These are phyloP conservation scores for Penicillium antarcticum DNA, from an alignment of 495 filamentous ascomycete genomes.

Conservation along the genomic window DNA sequence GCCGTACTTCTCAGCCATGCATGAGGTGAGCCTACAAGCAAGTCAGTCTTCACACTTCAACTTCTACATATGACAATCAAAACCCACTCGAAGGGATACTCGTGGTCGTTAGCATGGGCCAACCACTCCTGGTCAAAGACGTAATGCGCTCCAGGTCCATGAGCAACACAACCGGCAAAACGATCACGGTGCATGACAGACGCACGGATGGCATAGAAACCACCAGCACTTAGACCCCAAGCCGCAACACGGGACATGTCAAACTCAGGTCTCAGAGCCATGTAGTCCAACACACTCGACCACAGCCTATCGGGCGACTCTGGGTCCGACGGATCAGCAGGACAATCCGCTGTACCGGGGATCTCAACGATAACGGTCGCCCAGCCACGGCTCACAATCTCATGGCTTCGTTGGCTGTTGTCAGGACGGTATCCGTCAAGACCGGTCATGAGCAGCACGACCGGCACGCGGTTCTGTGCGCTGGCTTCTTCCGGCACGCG, in stretches of 20 bases:
- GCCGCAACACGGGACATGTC: constrained; percentile 60
- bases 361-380: constrained; percentile 66
- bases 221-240: constrained; percentile 73
- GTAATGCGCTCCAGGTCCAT: constrained; percentile 69
- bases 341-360: constrained; percentile 76
- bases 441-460: constrained; percentile 69
- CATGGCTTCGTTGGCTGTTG: constrained; percentile 67
- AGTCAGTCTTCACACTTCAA: background rate
- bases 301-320: constrained; percentile 49
- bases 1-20: constrained; percentile 69
- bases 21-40: constrained; percentile 50
- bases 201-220: constrained; percentile 72
- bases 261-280: constrained; percentile 54
- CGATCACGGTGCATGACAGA: constrained; percentile 65
- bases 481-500: constrained; percentile 50
- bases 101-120: constrained; percentile 62
- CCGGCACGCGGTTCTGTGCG: constrained; percentile 44
- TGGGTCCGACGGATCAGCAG: constrained; percentile 56
- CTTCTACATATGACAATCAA: background rate
- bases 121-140: constrained; percentile 68
- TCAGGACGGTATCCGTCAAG: constrained; percentile 79
- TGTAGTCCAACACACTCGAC: constrained; percentile 64
- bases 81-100: constrained; percentile 71
- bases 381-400: constrained; percentile 61
- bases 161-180: constrained; percentile 61